A percentile compares a stretch with the other conserved stretches of the same genome.
Evolutionary conservation across 345 rosid genomes (phyloP).

Genomic region (Sonneratia alba): DNA sequence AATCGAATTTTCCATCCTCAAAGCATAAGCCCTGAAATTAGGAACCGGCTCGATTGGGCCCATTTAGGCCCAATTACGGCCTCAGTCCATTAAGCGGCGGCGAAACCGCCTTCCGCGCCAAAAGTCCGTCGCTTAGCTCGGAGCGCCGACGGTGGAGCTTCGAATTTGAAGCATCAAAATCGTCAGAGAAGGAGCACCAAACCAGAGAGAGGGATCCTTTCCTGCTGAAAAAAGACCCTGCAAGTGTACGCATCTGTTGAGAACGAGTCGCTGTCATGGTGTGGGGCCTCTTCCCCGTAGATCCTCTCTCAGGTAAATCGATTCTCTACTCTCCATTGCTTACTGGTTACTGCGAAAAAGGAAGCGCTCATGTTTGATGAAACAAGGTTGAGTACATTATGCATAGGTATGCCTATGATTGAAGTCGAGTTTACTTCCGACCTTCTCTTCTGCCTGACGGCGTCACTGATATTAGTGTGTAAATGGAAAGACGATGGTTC

Average conservation of each 20-base stretch:
- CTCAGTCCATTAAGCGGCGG: background rate
- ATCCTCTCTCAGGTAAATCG: slow-evolving; percentile 50
- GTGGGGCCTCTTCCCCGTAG: slow-evolving; percentile 70
- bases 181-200: background rate
- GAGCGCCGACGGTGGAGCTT: background rate
- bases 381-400: background rate
- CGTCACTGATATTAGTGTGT: background rate
- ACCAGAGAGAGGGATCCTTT: background rate
- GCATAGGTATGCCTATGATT: background rate
- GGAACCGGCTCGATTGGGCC: no score
- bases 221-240: background rate
- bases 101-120: background rate
- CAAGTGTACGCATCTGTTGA: background rate
- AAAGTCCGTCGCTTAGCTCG: background rate
- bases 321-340: background rate
- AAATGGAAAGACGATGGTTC: background rate
- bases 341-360: background rate
- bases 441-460: background rate
- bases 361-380: background rate
- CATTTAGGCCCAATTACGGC: no score
- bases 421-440: background rate
- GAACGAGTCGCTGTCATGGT: slow-evolving; percentile 36
- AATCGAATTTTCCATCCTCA: background rate
- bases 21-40: no score
- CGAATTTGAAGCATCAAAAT: background rate